Conservation (phyloP, 441 rosid genomes). For the Mallotus repandus region DNA sequence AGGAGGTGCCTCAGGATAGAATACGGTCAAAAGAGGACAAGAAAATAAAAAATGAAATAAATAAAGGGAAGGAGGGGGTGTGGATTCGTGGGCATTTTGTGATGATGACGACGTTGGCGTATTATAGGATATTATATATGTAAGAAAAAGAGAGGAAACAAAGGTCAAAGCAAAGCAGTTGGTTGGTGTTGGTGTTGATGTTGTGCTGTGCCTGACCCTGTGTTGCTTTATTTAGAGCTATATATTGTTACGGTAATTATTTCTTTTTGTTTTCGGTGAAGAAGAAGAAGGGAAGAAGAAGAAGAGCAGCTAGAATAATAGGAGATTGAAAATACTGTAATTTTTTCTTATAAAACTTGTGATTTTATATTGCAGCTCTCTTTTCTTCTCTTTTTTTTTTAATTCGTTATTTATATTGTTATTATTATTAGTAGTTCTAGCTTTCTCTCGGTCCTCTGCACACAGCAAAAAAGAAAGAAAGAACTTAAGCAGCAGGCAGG, state of each 20-base stretch:
- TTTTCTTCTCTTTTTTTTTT: background rate
- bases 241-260: constrained; percentile 30
- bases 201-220: background rate
- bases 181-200: constrained; percentile 16
- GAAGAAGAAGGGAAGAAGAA: no score
- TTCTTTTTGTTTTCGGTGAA: constrained; percentile 15
- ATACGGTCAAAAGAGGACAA: background rate
- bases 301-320: no score
- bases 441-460: constrained; percentile 24
- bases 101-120: constrained; percentile 54
- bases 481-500: constrained; percentile 28
- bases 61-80: background rate
- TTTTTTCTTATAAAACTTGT: constrained; percentile 29
- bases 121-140: constrained; percentile 5
- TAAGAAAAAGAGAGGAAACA: constrained; percentile 19
- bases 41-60: background rate
- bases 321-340: no score
- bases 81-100: constrained; percentile 16
- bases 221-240: background rate
- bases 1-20: background rate
- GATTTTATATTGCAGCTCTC: constrained; percentile 21
- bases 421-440: background rate
- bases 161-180: constrained; percentile 83
- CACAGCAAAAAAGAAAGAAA: constrained; percentile 7
- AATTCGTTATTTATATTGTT: no score